These are phyloP conservation scores for Cordyceps cateniannulata DNA, from an alignment of 2,329 filamentous ascomycete species.

Conservation along the genomic window DNA sequence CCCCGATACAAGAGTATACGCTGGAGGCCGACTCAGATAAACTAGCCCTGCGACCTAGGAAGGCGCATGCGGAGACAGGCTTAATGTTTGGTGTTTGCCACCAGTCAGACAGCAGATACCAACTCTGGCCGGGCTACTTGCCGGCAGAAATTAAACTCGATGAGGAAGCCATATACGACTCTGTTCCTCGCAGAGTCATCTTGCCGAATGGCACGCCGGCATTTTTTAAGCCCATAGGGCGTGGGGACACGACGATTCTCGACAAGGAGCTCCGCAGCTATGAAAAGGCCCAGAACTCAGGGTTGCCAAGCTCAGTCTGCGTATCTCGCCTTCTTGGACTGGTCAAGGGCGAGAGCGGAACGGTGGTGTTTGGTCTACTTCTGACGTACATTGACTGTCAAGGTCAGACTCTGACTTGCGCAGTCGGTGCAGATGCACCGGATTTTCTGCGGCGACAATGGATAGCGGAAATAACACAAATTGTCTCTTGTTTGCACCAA, in stretches of 20 bases:
- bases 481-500: neutral
- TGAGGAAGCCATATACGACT: neutral
- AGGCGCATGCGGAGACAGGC: neutral
- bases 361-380: neutral
- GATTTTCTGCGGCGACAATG: neutral
- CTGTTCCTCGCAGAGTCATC: neutral
- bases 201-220: neutral
- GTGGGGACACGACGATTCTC: neutral
- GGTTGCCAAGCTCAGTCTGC: neutral
- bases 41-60: neutral
- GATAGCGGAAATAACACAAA: neutral
- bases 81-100: neutral
- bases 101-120: neutral
- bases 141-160: neutral
- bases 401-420: neutral
- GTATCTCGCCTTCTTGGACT: neutral
- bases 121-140: neutral
- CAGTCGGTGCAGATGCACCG: neutral
- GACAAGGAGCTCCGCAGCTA: neutral
- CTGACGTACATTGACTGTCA: neutral
- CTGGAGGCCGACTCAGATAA: neutral
- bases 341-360: neutral
- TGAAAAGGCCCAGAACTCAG: neutral
- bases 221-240: neutral
- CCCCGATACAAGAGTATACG: neutral